Evolutionary conservation across 1,284 basidiomycete genomes (phyloP).

Genomic region (Sphagnurus paluster): DNA sequence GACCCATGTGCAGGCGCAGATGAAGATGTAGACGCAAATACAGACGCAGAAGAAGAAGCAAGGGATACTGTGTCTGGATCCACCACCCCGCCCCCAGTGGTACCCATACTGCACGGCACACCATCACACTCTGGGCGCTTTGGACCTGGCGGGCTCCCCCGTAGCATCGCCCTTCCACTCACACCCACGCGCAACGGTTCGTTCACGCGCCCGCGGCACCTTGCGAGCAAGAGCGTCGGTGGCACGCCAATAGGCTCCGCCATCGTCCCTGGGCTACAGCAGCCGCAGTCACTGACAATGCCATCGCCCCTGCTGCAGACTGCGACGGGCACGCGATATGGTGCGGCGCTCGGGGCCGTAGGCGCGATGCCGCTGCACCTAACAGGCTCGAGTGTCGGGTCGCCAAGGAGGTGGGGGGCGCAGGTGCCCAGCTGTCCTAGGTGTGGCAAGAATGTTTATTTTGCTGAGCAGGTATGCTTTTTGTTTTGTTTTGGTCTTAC

Average conservation of each 20-base stretch:
- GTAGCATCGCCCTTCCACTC: slow-evolving; percentile 36
- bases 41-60: slow-evolving; percentile 4
- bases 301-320: slow-evolving; percentile 20
- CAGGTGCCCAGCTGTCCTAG: slow-evolving; percentile 35
- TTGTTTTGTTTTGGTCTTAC: not conserved
- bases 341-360: slow-evolving; percentile 18
- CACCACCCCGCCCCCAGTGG: slow-evolving; percentile 3
- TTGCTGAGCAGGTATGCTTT: slow-evolving; percentile 40
- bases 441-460: slow-evolving; percentile 40
- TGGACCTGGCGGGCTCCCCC: slow-evolving; percentile 32
- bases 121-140: slow-evolving; percentile 34
- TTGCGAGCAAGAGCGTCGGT: slow-evolving; percentile 11
- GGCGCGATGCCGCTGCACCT: slow-evolving; percentile 23
- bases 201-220: slow-evolving; percentile 10
- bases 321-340: slow-evolving; percentile 24
- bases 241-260: slow-evolving; percentile 5
- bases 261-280: no score
- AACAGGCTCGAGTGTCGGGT: slow-evolving; percentile 24
- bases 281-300: no score
- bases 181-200: slow-evolving; percentile 22
- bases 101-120: slow-evolving; percentile 9
- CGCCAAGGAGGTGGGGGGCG: slow-evolving; percentile 34
- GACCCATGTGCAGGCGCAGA: no score
- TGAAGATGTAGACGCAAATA: slow-evolving; percentile 1
- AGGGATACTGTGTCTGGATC: slow-evolving; percentile 3